Base-by-base conservation (phyloP, 2,329 filamentous ascomycete species). In the Pseudogymnoascus sp. region DNA sequence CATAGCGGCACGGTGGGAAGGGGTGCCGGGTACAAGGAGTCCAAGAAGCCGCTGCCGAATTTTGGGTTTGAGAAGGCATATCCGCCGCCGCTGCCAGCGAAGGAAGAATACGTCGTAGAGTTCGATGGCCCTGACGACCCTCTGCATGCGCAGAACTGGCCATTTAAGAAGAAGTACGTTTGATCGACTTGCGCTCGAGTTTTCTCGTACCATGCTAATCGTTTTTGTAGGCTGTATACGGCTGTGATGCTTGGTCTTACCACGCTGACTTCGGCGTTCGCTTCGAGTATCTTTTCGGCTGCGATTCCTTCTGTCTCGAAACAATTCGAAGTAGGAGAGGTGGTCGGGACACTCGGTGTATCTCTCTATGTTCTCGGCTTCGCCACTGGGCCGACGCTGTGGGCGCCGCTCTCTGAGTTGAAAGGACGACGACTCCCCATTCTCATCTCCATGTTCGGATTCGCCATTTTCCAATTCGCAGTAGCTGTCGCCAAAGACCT, bases 71-170 rank as follows among this genome's bases (percentile, higher is more conserved):
- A 87, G n/a, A 93, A 91, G 76, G 80, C 86, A 0, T 91, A 85
- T 70, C 90, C 90, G 2, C 89, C 89, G 3, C 79, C 78, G 0
- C 73, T 93, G 44, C 88, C 89, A 1, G 84, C 86, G 13, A 80
- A 82, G 68, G 89, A 93, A 69, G 85, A 90, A 67, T 93, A 93
- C 71, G 88, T 92, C 0, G 89, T 93, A 47, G 89, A 91, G 74
- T 96, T 96, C 71, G 88, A 93, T 68, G 92, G 91, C 0, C 87
- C 86, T 1, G 82, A 92, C 67, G 92, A 96, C 70, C 91, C 91
- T 2, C 72, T 93, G 65, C 91, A 96, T 74, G 88, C 91, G 1
- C 89, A 93, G 76, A 96, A 96, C 73, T 96, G 92, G 92, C 82
- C 89, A 0, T 71, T 89, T 62, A 83, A 78, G 72, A 93, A 90